Evolutionary conservation across 2,329 filamentous ascomycete species (phyloP), one percentile per base, ranked within the genome.

Genomic region (Tolypocladium inflatum): DNA sequence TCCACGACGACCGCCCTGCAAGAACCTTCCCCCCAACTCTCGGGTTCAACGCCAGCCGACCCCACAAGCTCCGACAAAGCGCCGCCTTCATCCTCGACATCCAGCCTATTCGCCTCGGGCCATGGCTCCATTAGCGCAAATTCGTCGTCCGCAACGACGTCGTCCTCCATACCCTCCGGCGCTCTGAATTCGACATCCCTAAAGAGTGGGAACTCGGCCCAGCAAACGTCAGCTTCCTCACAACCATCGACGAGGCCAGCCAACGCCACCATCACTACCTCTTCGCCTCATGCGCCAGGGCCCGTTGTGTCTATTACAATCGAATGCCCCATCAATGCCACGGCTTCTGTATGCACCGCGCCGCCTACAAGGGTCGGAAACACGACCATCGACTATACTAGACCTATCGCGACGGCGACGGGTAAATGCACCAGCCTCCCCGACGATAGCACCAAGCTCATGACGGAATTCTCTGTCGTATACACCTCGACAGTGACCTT

Each of bases 401-500:
- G 19, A 15, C n/a, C n/a, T 26, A 3, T 37, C 45, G 45, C 59
- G 35, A 61, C 61, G 56, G 52, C 61, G 4, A 61, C 62, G 15
- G 60, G 66, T 15, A 63, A 67, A 7, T 77, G 76, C 61, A 75
- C 71, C 15, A 64, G 65, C n/a, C 58, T 71, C 0, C 55, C 62
- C 7, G 58, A 59, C 2, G 59, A 65, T 21, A 5, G 4, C 23
- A 21, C 48, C 30, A 70, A 73, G 51, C 66, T 68, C 8, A 60
- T 73, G 5, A 77, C 71, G 1, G 64, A 73, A 11, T 79, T 74
- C 66, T 76, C 73, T 3, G 71, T 81, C 41, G 66, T 80, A 21
- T 73, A 81, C 67, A 80, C 78, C 4, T 70, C 75, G 26, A 82
- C 80, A 1, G 70, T 76, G 55, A 82, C 80, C 21, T 78, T 80